Conservation (phyloP, 163 green algal genomes). For the Scenedesmus sp. region DNA sequence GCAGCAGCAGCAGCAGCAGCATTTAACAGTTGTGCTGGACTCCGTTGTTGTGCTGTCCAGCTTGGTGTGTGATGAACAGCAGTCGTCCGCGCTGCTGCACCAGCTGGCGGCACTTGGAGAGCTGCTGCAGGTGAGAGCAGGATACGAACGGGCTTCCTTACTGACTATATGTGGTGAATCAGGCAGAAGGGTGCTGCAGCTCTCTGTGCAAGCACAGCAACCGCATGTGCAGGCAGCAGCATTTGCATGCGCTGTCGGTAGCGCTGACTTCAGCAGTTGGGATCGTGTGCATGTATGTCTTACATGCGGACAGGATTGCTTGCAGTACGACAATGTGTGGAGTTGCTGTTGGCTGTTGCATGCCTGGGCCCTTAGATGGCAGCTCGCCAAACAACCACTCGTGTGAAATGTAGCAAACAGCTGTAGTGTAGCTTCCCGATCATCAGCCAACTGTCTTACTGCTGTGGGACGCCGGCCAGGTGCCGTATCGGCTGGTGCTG, state of each 20-base stretch:
- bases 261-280: too few species aligned
- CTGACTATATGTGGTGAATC: too few species aligned
- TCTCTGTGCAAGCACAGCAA: neutral
- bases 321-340: neutral
- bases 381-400: too few species aligned
- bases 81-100: slow-evolving; percentile 4
- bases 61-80: neutral
- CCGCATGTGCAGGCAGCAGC: neutral
- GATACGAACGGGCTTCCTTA: neutral
- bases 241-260: neutral
- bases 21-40: slow-evolving; percentile 38
- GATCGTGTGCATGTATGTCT: too few species aligned
- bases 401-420: too few species aligned
- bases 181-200: neutral
- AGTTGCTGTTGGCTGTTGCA: neutral
- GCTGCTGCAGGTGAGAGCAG: slow-evolving; percentile 26
- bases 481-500: slow-evolving; percentile 5
- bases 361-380: too few species aligned
- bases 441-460: too few species aligned
- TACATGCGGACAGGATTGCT: neutral
- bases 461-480: neutral
- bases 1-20: slow-evolving; percentile 44
- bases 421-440: too few species aligned
- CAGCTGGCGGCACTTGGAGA: slow-evolving; percentile 22
- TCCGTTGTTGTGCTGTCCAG: slow-evolving; percentile 15